phyloP scores from a whole-genome alignment of 768 basidiomycete species.

The Mycena vitilis region DNA sequence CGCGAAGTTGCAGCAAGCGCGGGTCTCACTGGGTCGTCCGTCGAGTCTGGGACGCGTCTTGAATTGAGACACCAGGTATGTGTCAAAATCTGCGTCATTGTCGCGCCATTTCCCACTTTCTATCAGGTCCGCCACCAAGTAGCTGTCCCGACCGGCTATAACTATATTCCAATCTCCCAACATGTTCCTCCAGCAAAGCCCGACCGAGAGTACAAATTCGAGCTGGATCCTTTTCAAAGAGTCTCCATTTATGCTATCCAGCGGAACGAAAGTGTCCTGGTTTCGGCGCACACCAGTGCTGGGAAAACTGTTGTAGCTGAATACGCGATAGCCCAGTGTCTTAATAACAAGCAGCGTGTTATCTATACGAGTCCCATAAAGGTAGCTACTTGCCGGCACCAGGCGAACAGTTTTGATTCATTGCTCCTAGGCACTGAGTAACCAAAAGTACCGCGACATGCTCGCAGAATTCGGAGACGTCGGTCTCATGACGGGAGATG shows the following conservation, averaged over 20 bases:
- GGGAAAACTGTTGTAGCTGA: slow-evolving; percentile 99
- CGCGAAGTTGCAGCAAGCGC: slow-evolving; percentile 91
- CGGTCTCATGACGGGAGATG: slow-evolving; percentile 99
- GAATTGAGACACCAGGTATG: slow-evolving; percentile 86
- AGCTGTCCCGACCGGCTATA: slow-evolving; percentile 91
- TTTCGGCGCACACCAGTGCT: slow-evolving; percentile 98
- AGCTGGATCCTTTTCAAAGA: slow-evolving; percentile 95
- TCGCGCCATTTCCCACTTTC: neutral
- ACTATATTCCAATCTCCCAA: slow-evolving; percentile 89
- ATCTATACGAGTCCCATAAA: slow-evolving; percentile 99
- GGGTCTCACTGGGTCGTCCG: slow-evolving; percentile 78
- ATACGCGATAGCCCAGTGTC: slow-evolving; percentile 97
- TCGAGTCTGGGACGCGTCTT: slow-evolving; percentile 73
- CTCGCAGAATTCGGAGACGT: slow-evolving; percentile 97
- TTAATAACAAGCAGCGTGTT: slow-evolving; percentile 93
- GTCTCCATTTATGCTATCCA: slow-evolving; percentile 96
- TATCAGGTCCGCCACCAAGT: slow-evolving; percentile 93
- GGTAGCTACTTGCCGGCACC: slow-evolving; percentile 64
- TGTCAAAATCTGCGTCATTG: slow-evolving; percentile 6
- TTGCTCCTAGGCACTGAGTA: slow-evolving; percentile 85
- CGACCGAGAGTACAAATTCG: slow-evolving; percentile 94
- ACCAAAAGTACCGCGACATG: slow-evolving; percentile 99
- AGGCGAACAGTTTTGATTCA: slow-evolving; percentile 14
- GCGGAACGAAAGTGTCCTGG: slow-evolving; percentile 96
- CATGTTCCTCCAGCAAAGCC: slow-evolving; percentile 94